These are phyloP conservation scores for Chlorella sp. DNA, from an alignment of 139 green algal genomes.

Conservation along the genomic window DNA sequence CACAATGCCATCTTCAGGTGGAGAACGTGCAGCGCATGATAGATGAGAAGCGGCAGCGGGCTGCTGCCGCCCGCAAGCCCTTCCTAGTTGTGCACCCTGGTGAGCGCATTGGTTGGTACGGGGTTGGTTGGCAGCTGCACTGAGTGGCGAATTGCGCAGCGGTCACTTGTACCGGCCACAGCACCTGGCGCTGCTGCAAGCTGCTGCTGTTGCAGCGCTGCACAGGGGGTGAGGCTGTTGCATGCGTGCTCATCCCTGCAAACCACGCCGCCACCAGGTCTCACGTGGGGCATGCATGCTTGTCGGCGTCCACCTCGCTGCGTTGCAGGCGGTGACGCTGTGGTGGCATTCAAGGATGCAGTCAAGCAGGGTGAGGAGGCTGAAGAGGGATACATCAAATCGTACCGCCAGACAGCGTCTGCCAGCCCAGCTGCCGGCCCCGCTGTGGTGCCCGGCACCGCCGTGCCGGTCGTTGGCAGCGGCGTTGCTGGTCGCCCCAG, in stretches of 20 bases:
- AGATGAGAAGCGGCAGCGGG: background rate
- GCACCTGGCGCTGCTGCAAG: too few species aligned
- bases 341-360: conserved; percentile 28
- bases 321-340: background rate
- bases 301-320: background rate
- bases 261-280: too few species aligned
- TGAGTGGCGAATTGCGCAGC: too few species aligned
- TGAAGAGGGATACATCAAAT: conserved; percentile 18
- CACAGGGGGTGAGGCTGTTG: too few species aligned
- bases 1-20: too few species aligned
- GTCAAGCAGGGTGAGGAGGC: background rate
- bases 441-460: background rate
- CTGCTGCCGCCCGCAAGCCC: conserved; percentile 1
- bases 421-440: background rate
- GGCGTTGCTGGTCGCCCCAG: background rate
- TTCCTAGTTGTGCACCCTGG: conserved; percentile 21
- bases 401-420: background rate
- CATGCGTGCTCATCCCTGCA: background rate
- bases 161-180: too few species aligned
- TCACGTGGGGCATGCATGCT: too few species aligned
- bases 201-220: too few species aligned
- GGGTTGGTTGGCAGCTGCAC: background rate
- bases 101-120: background rate
- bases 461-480: background rate
- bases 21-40: conserved; percentile 25